These are phyloP conservation scores for Talaromyces stipitatus DNA, from an alignment of 495 filamentous ascomycete species.

Conservation along the genomic window DNA sequence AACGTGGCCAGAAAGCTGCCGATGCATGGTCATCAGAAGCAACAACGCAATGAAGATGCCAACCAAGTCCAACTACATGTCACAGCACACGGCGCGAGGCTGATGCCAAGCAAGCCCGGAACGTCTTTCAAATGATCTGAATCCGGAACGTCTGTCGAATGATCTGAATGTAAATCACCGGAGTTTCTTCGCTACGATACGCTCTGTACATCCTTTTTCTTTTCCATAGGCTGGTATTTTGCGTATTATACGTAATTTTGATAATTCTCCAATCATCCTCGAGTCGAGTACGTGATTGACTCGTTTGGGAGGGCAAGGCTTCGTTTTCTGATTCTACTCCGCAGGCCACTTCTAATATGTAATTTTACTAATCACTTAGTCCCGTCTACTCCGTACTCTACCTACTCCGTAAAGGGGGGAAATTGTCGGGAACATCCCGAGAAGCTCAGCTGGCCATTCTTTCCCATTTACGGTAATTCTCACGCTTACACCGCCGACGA, in stretches of 20 bases:
- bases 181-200: not conserved
- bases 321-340: not conserved
- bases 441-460: not conserved
- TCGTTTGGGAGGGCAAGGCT: no score
- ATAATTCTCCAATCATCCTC: not conserved
- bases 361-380: not conserved
- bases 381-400: not conserved
- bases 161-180: not conserved
- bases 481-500: not conserved
- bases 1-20: no score
- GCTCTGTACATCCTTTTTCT: not conserved
- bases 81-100: not conserved
- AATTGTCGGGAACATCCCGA: not conserved
- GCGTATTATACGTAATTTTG: not conserved
- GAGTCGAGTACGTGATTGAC: no score
- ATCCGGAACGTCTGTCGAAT: not conserved
- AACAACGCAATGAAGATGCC: not conserved
- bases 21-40: not conserved
- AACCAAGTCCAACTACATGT: no score
- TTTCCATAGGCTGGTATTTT: not conserved
- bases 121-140: not conserved
- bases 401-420: not conserved
- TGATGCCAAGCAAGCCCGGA: not conserved
- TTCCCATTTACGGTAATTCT: not conserved
- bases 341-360: not conserved